These are phyloP conservation scores for Neopestalotiopsis sp. DNA, from an alignment of 2,329 filamentous ascomycete genomes.

Conservation along the genomic window DNA sequence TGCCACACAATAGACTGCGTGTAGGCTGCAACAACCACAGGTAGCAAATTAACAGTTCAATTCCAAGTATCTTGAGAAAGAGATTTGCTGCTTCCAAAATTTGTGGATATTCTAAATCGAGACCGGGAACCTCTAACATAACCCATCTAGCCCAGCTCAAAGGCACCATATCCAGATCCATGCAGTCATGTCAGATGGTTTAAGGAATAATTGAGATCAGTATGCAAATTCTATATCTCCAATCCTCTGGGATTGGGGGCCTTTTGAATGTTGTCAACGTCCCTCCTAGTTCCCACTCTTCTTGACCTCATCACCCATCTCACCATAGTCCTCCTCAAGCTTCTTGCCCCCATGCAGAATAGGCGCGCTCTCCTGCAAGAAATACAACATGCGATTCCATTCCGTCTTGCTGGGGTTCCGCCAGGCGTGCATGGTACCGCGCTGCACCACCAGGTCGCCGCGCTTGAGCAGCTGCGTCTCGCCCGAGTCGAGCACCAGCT, in stretches of 20 bases:
- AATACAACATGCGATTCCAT: slow-evolving; percentile 45
- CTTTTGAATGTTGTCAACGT: too few relatives aligned
- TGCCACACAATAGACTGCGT: background rate
- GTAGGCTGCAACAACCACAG: too few relatives aligned
- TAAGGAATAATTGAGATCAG: too few relatives aligned
- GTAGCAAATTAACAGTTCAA: too few relatives aligned
- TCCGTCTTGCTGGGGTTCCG: slow-evolving; percentile 40
- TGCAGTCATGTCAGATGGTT: too few relatives aligned
- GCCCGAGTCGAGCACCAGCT: slow-evolving; percentile 52
- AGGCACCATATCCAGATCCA: too few relatives aligned
- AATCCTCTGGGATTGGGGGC: too few relatives aligned
- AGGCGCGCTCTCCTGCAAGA: slow-evolving; percentile 31
- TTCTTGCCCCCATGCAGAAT: slow-evolving; percentile 24
- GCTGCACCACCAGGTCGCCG: slow-evolving; percentile 54
- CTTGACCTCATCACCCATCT: slow-evolving; percentile 24
- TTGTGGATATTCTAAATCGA: too few relatives aligned
- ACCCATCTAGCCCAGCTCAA: too few relatives aligned
- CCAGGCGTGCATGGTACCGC: slow-evolving; percentile 50
- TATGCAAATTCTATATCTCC: too few relatives aligned
- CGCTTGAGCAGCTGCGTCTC: slow-evolving; percentile 45
- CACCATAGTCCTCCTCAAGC: slow-evolving; percentile 32
- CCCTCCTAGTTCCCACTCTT: slow-evolving; percentile 15
- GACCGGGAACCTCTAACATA: too few relatives aligned
- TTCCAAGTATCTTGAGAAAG: rapidly evolving
- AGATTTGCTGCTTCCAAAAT: rapidly evolving